Evolutionary conservation across 2,329 filamentous ascomycete genomes (phyloP).

Genomic region (Amphichorda felina): DNA sequence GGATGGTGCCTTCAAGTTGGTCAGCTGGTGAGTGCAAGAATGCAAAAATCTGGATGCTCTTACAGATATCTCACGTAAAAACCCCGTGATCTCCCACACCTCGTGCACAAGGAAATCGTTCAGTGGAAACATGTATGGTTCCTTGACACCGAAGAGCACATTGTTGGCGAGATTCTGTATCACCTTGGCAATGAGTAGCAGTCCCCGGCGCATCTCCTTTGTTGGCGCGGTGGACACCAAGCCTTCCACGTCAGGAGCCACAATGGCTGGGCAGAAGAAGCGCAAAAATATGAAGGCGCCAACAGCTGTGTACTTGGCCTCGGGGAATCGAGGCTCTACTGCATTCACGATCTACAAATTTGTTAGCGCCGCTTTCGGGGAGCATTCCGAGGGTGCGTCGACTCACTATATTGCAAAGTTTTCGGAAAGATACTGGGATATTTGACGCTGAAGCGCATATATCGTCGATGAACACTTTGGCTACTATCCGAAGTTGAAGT

Average conservation of each 20-base stretch:
- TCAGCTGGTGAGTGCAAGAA: background rate
- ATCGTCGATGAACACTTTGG: slow-evolving; percentile 60
- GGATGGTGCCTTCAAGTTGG: slow-evolving; percentile 26
- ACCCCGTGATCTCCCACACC: slow-evolving; percentile 55
- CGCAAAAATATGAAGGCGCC: slow-evolving; percentile 61
- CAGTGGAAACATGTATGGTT: slow-evolving; percentile 60
- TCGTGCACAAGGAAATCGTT: slow-evolving; percentile 59
- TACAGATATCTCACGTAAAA: slow-evolving; percentile 56
- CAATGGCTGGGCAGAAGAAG: slow-evolving; percentile 63
- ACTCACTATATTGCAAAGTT: slow-evolving; percentile 54
- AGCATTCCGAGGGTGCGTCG: background rate
- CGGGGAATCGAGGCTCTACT: slow-evolving; percentile 52
- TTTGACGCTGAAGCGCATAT: slow-evolving; percentile 51
- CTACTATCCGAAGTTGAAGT: slow-evolving; percentile 52
- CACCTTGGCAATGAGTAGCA: slow-evolving; percentile 59
- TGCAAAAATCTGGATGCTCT: slow-evolving; percentile 11
- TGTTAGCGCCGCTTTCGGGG: background rate
- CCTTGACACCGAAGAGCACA: slow-evolving; percentile 59
- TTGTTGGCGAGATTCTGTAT: slow-evolving; percentile 64
- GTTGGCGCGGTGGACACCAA: slow-evolving; percentile 49
- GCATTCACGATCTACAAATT: slow-evolving; percentile 41
- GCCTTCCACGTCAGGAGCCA: slow-evolving; percentile 56
- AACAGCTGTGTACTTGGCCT: slow-evolving; percentile 61
- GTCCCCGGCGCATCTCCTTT: slow-evolving; percentile 56
- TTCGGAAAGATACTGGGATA: slow-evolving; percentile 53